Evolutionary conservation across 352 stramenopile species (phyloP).

Genomic region (Stramenopiles sp.): DNA sequence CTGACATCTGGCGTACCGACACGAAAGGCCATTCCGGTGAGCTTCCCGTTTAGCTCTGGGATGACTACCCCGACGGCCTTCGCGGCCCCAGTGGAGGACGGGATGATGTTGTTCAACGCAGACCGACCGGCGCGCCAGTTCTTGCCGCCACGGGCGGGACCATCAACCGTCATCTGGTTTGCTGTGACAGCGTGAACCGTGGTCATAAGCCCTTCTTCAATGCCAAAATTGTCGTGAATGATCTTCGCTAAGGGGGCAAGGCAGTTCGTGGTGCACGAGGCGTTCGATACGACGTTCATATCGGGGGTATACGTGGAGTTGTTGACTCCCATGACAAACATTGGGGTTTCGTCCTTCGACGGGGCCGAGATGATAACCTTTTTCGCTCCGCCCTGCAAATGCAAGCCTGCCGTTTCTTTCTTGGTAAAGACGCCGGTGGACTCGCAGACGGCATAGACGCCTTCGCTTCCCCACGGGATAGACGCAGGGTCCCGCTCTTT

Average conservation of each 20-base stretch:
- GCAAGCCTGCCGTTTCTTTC: constrained; percentile 46
- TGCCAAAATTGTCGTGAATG: constrained; percentile 93
- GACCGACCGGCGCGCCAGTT: constrained; percentile 91
- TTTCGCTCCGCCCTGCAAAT: constrained; percentile 71
- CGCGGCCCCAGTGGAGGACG: constrained; percentile 86
- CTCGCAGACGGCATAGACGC: constrained; percentile 80
- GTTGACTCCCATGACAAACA: constrained; percentile 97
- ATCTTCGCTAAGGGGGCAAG: constrained; percentile 92
- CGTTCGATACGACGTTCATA: constrained; percentile 92
- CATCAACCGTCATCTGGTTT: constrained; percentile 91
- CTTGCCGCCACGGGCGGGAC: constrained; percentile 74
- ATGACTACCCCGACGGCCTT: constrained; percentile 98
- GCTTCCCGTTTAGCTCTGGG: constrained; percentile 65
- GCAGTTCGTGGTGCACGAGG: constrained; percentile 97
- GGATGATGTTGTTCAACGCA: constrained; percentile 96
- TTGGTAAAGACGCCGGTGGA: constrained; percentile 84
- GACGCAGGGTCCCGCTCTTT: constrained; percentile 75
- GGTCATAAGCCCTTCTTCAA: constrained; percentile 94
- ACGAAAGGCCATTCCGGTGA: constrained; percentile 83
- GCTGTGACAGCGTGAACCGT: constrained; percentile 95
- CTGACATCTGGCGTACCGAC: constrained; percentile 78
- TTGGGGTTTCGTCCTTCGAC: constrained; percentile 87
- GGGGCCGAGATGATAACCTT: constrained; percentile 93
- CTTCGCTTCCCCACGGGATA: constrained; percentile 68
- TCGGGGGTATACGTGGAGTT: constrained; percentile 70